Evolutionary conservation across 208 protist genomes (phyloP).

Genomic region (Leishmania turanica): DNA sequence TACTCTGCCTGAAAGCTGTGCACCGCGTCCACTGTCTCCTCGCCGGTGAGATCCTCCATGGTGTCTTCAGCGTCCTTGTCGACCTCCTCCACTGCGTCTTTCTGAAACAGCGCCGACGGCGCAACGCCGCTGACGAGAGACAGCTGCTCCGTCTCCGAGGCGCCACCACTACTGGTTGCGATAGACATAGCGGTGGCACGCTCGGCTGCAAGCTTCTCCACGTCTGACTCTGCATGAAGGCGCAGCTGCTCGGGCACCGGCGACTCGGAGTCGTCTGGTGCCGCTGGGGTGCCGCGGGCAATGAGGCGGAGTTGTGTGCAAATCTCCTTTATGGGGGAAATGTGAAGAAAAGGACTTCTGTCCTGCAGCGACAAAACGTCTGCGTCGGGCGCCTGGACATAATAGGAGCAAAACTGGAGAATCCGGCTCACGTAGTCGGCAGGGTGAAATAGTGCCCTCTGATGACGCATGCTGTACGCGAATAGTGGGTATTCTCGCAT

Average conservation of each 20-base stretch:
- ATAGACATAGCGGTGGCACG: not conserved
- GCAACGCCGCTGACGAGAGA: not conserved
- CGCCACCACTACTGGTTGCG: not conserved
- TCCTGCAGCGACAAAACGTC: slow-evolving; percentile 22
- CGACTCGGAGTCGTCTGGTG: not conserved
- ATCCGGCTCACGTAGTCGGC: slow-evolving; percentile 72
- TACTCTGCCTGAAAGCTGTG: slow-evolving; percentile 43
- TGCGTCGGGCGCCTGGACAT: slow-evolving; percentile 22
- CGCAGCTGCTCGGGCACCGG: slow-evolving; percentile 13
- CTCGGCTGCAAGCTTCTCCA: slow-evolving; percentile 9
- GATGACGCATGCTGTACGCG: slow-evolving; percentile 13
- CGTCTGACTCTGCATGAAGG: slow-evolving; percentile 20
- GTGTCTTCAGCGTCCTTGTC: slow-evolving; percentile 11
- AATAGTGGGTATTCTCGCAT: slow-evolving; percentile 52
- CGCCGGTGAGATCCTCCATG: slow-evolving; percentile 55
- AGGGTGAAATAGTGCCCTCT: slow-evolving; percentile 63
- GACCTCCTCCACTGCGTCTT: slow-evolving; percentile 13
- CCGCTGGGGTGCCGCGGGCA: slow-evolving; percentile 6
- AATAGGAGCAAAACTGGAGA: slow-evolving; percentile 54
- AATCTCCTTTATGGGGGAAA: slow-evolving; percentile 63
- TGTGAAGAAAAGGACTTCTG: slow-evolving; percentile 64
- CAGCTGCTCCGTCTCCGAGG: not conserved
- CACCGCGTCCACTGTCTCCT: slow-evolving; percentile 68
- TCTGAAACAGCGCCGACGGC: slow-evolving; percentile 16
- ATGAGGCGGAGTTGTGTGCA: slow-evolving; percentile 39